Percentiles rank a stretch among this genome's conserved stretches.
Conservation (phyloP, 768 basidiomycete species). For the Chiua virens region DNA sequence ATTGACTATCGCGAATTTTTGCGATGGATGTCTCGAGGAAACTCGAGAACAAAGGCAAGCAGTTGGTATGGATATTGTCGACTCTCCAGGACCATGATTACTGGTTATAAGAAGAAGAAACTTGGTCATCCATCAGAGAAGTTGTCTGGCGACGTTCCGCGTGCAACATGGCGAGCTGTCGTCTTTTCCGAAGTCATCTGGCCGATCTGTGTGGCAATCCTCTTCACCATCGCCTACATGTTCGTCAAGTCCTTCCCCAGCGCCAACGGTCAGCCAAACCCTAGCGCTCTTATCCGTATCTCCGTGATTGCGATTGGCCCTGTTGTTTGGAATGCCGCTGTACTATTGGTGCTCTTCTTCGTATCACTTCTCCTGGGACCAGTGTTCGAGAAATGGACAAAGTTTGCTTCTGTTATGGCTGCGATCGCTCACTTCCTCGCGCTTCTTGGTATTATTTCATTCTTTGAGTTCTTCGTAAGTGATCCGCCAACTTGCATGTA, state of each 20-base stretch:
- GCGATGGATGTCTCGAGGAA: conserved; percentile 99
- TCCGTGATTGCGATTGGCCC: conserved; percentile 88
- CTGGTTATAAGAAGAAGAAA: conserved; percentile 99
- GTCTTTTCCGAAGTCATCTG: conserved; percentile 81
- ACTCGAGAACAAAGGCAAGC: conserved; percentile 93
- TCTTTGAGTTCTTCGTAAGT: conserved; percentile 96
- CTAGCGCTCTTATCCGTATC: conserved; percentile 90
- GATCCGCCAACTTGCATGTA: conserved; percentile 28
- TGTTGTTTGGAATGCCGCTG: conserved; percentile 90
- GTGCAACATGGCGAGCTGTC: conserved; percentile 84
- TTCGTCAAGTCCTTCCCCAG: conserved; percentile 91
- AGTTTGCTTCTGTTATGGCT: conserved; percentile 94
- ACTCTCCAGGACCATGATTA: conserved; percentile 94
- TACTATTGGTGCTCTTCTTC: conserved; percentile 85
- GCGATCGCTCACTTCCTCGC: conserved; percentile 80
- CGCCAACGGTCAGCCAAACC: conserved; percentile 54
- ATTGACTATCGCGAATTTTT: conserved; percentile 99
- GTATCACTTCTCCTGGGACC: conserved; percentile 91
- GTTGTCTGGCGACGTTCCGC: conserved; percentile 89
- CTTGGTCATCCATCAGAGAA: conserved; percentile 98
- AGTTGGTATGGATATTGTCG: conserved; percentile 99
- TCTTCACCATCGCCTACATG: conserved; percentile 87
- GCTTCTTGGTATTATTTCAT: conserved; percentile 78
- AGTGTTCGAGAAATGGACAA: conserved; percentile 78
- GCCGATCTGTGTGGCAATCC: conserved; percentile 70